These are phyloP conservation scores for Diophrys sp. DNA, from an alignment of 73 alveolate species.

Conservation along the genomic window DNA sequence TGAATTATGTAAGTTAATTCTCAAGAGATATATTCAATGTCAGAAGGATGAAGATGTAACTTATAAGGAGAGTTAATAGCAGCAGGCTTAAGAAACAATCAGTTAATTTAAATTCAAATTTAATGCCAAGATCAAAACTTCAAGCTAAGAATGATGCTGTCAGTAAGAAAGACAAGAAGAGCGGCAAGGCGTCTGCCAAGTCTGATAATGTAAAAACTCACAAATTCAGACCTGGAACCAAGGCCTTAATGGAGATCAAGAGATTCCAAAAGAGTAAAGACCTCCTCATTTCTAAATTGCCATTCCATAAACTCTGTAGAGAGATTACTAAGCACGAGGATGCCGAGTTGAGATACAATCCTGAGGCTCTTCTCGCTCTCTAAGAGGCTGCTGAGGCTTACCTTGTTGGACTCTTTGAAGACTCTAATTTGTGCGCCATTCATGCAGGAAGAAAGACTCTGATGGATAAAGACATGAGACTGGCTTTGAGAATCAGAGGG, in stretches of 20 bases:
- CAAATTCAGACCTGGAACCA: slow-evolving; percentile 6
- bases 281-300: background rate
- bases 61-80: too few relatives aligned
- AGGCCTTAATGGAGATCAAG: slow-evolving; percentile 1
- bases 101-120: background rate
- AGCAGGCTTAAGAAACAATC: background rate
- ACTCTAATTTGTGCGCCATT: slow-evolving; percentile 68
- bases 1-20: too few relatives aligned
- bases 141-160: background rate
- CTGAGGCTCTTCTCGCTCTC: background rate
- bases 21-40: too few relatives aligned
- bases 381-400: slow-evolving; percentile 47
- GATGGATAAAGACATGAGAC: slow-evolving; percentile 63
- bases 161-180: background rate
- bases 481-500: slow-evolving; percentile 70
- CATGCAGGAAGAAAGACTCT: slow-evolving; percentile 75
- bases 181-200: background rate
- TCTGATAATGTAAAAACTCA: background rate
- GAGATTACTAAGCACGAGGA: background rate
- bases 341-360: background rate
- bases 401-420: slow-evolving; percentile 67
- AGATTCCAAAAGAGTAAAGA: background rate
- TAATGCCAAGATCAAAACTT: background rate
- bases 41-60: too few relatives aligned
- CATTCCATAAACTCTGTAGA: background rate